A percentile compares a stretch with the other conserved stretches of the same genome.
Evolutionary conservation across 1,284 basidiomycete species (phyloP).

Genomic region (Sporisorium reilianum): DNA sequence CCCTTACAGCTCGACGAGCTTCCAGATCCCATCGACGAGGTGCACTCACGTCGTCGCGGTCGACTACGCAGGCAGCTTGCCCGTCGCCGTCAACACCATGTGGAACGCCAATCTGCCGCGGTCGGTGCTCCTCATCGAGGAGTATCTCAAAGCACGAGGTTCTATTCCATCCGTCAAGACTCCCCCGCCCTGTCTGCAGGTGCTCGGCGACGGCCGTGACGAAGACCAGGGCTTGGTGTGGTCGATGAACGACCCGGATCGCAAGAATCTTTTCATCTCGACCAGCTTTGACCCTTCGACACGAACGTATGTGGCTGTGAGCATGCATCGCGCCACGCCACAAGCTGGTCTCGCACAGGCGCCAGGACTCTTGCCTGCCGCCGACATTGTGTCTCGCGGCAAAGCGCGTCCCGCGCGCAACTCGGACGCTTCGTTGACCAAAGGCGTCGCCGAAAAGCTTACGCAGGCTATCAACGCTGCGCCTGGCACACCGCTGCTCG

Average conservation of each 20-base stretch:
- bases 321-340: slow-evolving; percentile 28
- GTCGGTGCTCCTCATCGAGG: slow-evolving; percentile 67
- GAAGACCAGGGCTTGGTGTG: slow-evolving; percentile 55
- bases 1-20: slow-evolving; percentile 94
- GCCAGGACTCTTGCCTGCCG: slow-evolving; percentile 31
- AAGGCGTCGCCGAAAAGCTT: slow-evolving; percentile 43
- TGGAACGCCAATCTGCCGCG: slow-evolving; percentile 77
- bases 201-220: slow-evolving; percentile 64
- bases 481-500: slow-evolving; percentile 35
- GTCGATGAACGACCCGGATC: slow-evolving; percentile 42
- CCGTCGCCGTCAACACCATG: slow-evolving; percentile 86
- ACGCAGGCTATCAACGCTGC: slow-evolving; percentile 30
- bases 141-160: slow-evolving; percentile 61
- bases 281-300: slow-evolving; percentile 47
- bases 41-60: slow-evolving; percentile 89
- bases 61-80: slow-evolving; percentile 89
- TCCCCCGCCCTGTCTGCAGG: slow-evolving; percentile 59
- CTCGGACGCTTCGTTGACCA: slow-evolving; percentile 54
- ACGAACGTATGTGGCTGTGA: slow-evolving; percentile 30
- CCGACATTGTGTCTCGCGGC: slow-evolving; percentile 18
- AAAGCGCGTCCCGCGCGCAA: slow-evolving; percentile 22
- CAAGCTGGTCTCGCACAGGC: background rate
- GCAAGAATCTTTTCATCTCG: slow-evolving; percentile 43
- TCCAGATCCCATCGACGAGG: slow-evolving; percentile 91
- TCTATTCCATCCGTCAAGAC: slow-evolving; percentile 63